Evolutionary conservation across 305 asterid genomes (phyloP).

Genomic region (Fraxinus platypoda): DNA sequence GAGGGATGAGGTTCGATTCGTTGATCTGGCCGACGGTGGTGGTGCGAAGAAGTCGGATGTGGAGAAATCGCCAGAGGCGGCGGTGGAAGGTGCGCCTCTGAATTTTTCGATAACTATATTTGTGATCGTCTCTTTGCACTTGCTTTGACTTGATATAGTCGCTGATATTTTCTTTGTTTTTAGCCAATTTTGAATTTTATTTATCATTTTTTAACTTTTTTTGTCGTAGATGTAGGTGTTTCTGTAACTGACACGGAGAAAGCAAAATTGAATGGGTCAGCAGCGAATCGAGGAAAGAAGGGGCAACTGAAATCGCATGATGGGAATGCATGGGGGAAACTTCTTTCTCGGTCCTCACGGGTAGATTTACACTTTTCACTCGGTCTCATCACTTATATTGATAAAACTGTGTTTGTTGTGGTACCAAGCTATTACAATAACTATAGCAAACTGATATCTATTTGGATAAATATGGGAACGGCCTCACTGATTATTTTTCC

Average conservation of each 20-base stretch:
- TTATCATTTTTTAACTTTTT: background rate
- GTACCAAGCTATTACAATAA: background rate
- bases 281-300: conserved; percentile 51
- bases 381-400: background rate
- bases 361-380: conserved; percentile 29
- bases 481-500: background rate
- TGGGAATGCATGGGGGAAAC: conserved; percentile 82
- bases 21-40: too few species aligned
- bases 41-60: too few species aligned
- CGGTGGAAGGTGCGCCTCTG: too few species aligned
- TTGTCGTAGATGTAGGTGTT: conserved; percentile 43
- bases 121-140: too few species aligned
- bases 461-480: background rate
- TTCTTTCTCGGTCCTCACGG: conserved; percentile 75
- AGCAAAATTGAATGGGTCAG: conserved; percentile 41
- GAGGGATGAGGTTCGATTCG: too few species aligned
- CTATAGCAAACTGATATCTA: background rate
- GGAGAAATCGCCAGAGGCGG: too few species aligned
- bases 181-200: background rate
- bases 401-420: background rate
- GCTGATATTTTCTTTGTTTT: background rate
- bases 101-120: too few species aligned
- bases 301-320: conserved; percentile 43
- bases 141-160: conserved; percentile 24
- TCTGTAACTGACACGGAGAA: conserved; percentile 48